phyloP scores from a whole-genome alignment of 106 monocot genomes.

The Allium cepa region DNA sequence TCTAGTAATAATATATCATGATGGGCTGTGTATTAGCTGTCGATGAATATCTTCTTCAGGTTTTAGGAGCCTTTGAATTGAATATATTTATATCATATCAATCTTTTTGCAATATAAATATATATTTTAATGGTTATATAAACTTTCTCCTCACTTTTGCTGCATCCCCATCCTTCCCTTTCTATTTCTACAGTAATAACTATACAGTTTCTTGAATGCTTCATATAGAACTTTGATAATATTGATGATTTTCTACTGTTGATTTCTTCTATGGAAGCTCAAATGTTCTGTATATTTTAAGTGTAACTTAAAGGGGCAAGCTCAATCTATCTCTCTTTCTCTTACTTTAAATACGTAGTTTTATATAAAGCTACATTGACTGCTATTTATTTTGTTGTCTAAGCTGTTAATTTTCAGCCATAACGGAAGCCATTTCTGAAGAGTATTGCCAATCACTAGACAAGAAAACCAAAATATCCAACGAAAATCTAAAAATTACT shows the following conservation, averaged over 20 bases:
- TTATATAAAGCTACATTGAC: not conserved
- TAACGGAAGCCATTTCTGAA: not conserved
- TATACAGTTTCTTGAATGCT: not conserved
- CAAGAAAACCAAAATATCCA: too few relatives aligned
- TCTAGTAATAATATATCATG: too few relatives aligned
- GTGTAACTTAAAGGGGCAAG: not conserved
- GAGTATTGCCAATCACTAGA: not conserved
- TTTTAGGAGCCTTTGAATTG: not conserved
- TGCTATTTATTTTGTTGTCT: not conserved
- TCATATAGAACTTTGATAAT: too few relatives aligned
- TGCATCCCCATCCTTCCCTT: not conserved
- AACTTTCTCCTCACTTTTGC: not conserved
- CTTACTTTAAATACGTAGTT: not conserved
- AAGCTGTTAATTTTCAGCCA: not conserved
- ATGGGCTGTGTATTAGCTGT: slow-evolving; percentile 9
- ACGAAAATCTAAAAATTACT: too few relatives aligned
- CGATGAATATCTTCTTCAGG: not conserved
- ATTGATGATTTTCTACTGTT: too few relatives aligned
- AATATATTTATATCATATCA: not conserved
- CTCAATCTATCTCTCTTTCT: not conserved
- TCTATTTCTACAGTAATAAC: not conserved
- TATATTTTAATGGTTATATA: not conserved
- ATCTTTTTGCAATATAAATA: not conserved
- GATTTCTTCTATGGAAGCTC: not conserved
- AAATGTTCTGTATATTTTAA: not conserved